These are phyloP conservation scores for Xylaria sp. DNA, from an alignment of 2,329 filamentous ascomycete species.

Conservation along the genomic window DNA sequence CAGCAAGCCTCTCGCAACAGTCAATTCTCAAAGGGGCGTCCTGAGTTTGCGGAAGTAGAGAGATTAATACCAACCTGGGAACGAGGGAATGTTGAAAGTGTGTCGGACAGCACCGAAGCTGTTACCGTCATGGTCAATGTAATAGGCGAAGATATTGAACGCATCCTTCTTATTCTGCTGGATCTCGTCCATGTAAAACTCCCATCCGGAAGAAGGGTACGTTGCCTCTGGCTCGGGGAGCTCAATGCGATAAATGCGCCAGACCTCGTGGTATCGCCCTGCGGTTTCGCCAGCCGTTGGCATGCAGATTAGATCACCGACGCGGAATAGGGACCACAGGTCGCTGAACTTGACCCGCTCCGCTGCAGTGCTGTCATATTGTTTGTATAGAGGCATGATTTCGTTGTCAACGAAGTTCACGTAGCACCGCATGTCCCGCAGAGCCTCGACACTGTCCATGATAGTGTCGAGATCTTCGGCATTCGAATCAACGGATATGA, in stretches of 20 bases:
- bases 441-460: slow-evolving; percentile 55
- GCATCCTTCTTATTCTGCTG: slow-evolving; percentile 47
- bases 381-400: slow-evolving; percentile 52
- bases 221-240: slow-evolving; percentile 49
- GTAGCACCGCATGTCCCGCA: slow-evolving; percentile 57
- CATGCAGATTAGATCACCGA: slow-evolving; percentile 56
- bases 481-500: slow-evolving; percentile 53
- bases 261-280: slow-evolving; percentile 54
- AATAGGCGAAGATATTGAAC: slow-evolving; percentile 55
- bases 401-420: slow-evolving; percentile 58
- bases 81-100: slow-evolving; percentile 53
- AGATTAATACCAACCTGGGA: slow-evolving; percentile 45
- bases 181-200: slow-evolving; percentile 52
- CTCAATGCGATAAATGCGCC: slow-evolving; percentile 53
- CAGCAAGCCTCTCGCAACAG: background rate
- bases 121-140: slow-evolving; percentile 57
- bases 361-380: slow-evolving; percentile 44
- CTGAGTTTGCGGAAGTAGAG: no score
- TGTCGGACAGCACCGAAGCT: slow-evolving; percentile 54
- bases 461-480: slow-evolving; percentile 51
- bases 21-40: background rate
- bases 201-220: slow-evolving; percentile 50
- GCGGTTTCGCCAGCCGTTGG: slow-evolving; percentile 51
- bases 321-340: slow-evolving; percentile 56
- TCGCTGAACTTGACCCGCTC: slow-evolving; percentile 55